Base-by-base conservation (phyloP, 2,329 filamentous ascomycete species). In the Trichoderma pleuroti region DNA sequence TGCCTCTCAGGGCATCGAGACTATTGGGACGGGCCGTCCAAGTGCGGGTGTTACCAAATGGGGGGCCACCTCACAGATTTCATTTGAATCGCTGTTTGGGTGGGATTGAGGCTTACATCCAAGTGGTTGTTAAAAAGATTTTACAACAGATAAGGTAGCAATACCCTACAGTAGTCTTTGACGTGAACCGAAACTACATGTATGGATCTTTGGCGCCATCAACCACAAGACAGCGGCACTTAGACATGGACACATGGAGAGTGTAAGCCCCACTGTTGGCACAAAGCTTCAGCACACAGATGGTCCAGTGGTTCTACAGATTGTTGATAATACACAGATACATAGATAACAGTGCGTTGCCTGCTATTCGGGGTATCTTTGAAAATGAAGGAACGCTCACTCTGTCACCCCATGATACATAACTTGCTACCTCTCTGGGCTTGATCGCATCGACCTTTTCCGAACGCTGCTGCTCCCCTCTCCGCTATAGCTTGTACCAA, bases 401-500 rank as follows among this genome's bases (percentile, higher is more conserved):
- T 46, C 32, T 10, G 5, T 8, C 34, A 42, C 11, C 8, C 24
- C 54, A 46, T 2, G 36, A 9, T 18, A n/a, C 54, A 21, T 5
- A 28, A 4, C 26, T 4, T 36, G 2, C 70, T 71, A 73, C 65
- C 39, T 10, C 39, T 74, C 76, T 56, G 72, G 39, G 7, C 36
- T 66, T 18, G 72, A 74, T 9, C 76, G 78, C 12, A 78, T 80
- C 28, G 71, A 68, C 62, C 81, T 76, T 52, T 76, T 77, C 52
- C 81, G 79, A 24, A 81, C 71, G 28, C 74, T 78, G 12, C 74
- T 74, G 16, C 75, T 74, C 2, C 79, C 78, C 42, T 77, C 80
- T 52, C 84, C 82, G 72, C 82, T 83, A 71, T 81, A 85, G 72
- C 87, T 88, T 30, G 87, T 90, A 4, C 87, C 87, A 70, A 86